phyloP scores from a whole-genome alignment of 129 eudicot species.

The Apium graveolens region DNA sequence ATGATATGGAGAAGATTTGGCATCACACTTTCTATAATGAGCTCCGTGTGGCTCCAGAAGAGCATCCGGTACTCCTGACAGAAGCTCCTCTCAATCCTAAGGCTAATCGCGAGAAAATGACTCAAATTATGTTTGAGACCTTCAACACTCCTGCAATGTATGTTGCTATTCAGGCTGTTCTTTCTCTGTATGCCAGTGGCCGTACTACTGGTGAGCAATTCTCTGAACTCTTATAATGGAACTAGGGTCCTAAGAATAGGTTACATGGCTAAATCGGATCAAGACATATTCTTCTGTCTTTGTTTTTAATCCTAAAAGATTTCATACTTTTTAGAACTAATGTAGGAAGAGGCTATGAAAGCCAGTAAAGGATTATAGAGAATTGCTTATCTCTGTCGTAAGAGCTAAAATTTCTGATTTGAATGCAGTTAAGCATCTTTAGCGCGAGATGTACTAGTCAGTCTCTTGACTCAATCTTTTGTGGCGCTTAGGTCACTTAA shows the following conservation, averaged over 20 bases:
- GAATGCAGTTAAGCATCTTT: too few relatives aligned
- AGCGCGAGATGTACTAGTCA: too few relatives aligned
- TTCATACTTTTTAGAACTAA: too few relatives aligned
- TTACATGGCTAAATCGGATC: too few relatives aligned
- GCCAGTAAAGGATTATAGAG: too few relatives aligned
- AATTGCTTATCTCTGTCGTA: too few relatives aligned
- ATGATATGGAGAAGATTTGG: slow-evolving; percentile 12
- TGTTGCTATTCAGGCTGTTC: slow-evolving; percentile 21
- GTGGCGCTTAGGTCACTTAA: too few relatives aligned
- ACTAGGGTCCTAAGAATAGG: not conserved
- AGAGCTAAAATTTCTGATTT: too few relatives aligned
- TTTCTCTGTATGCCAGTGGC: slow-evolving; percentile 24
- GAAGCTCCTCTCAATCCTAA: slow-evolving; percentile 20
- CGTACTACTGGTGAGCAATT: slow-evolving; percentile 21
- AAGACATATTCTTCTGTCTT: too few relatives aligned
- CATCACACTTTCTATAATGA: slow-evolving; percentile 8
- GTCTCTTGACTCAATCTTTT: too few relatives aligned
- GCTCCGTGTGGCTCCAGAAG: slow-evolving; percentile 26
- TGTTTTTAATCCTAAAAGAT: too few relatives aligned
- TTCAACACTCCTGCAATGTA: slow-evolving; percentile 12
- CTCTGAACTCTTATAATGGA: not conserved
- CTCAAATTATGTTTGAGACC: slow-evolving; percentile 12
- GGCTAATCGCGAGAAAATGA: slow-evolving; percentile 25
- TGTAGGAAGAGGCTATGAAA: too few relatives aligned
- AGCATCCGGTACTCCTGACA: slow-evolving; percentile 23